These are phyloP conservation scores for Tulasnella sp. DNA, from an alignment of 768 basidiomycete genomes.

Conservation along the genomic window DNA sequence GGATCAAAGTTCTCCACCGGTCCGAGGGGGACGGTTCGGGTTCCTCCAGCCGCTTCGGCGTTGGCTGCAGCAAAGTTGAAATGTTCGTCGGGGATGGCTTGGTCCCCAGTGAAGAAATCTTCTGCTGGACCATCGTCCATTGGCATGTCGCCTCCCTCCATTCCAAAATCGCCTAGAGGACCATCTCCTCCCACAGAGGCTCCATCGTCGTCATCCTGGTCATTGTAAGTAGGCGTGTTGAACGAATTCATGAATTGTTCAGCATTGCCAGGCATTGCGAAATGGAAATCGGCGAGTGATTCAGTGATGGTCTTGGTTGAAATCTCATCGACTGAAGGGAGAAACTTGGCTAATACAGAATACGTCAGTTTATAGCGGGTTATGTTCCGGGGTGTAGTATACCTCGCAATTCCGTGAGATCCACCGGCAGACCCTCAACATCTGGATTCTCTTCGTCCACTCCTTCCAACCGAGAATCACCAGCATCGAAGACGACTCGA, in stretches of 20 bases:
- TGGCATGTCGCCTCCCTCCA: slow-evolving; percentile 17
- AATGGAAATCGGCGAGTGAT: slow-evolving; percentile 76
- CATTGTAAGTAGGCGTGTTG: slow-evolving; percentile 40
- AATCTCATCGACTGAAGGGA: slow-evolving; percentile 63
- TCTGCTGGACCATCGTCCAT: slow-evolving; percentile 40
- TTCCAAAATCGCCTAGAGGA: slow-evolving; percentile 6
- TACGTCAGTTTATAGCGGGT: not conserved
- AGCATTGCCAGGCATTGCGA: slow-evolving; percentile 41
- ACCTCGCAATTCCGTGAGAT: slow-evolving; percentile 62
- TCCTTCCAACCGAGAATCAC: slow-evolving; percentile 72
- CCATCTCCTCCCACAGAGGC: slow-evolving; percentile 24
- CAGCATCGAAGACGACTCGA: slow-evolving; percentile 92
- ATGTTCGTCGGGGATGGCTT: slow-evolving; percentile 48
- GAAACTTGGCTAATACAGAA: slow-evolving; percentile 53
- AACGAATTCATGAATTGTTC: slow-evolving; percentile 52
- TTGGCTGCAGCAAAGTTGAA: slow-evolving; percentile 33
- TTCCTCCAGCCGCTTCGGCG: slow-evolving; percentile 35
- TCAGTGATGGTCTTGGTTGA: slow-evolving; percentile 72
- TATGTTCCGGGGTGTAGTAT: slow-evolving; percentile 32
- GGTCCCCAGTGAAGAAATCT: slow-evolving; percentile 66
- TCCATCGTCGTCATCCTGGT: slow-evolving; percentile 35
- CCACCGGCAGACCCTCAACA: slow-evolving; percentile 51
- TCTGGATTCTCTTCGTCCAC: slow-evolving; percentile 66
- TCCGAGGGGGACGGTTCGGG: slow-evolving; percentile 31
- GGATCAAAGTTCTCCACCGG: slow-evolving; percentile 80